Evolutionary conservation across 371 early-diverging fungal genomes (phyloP).

Genomic region (Circinella minor): DNA sequence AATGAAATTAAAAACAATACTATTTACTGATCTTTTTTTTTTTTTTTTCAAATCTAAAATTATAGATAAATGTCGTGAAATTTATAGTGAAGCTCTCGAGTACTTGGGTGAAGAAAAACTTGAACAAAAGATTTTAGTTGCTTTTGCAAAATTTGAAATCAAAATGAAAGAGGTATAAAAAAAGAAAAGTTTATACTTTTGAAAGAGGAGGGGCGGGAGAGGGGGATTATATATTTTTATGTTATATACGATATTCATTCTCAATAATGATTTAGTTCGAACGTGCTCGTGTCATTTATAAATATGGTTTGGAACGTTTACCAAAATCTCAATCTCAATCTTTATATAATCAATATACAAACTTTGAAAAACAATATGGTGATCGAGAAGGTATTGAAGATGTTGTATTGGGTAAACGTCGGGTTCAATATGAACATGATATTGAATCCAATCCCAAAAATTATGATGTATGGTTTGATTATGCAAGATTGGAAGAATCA

Average conservation of each 20-base stretch:
- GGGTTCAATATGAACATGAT: slow-evolving; percentile 90
- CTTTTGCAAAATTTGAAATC: slow-evolving; percentile 96
- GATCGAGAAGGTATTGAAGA: slow-evolving; percentile 87
- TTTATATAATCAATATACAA: slow-evolving; percentile 90
- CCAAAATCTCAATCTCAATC: slow-evolving; percentile 84
- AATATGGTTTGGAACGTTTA: slow-evolving; percentile 89
- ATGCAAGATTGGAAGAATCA: slow-evolving; percentile 86
- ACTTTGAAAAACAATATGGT: slow-evolving; percentile 97
- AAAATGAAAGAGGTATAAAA: slow-evolving; percentile 77
- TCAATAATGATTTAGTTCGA: slow-evolving; percentile 58
- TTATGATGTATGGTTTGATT: slow-evolving; percentile 97
- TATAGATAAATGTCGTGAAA: slow-evolving; percentile 81
- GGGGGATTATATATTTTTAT: too few species aligned
- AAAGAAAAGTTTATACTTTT: too few species aligned
- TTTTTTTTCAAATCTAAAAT: neutral
- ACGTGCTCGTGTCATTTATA: slow-evolving; percentile 94
- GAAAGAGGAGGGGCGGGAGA: too few species aligned
- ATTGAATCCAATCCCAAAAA: slow-evolving; percentile 81
- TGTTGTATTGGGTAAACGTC: slow-evolving; percentile 86
- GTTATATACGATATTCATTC: too few species aligned
- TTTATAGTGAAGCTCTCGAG: slow-evolving; percentile 88
- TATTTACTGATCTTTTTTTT: too few species aligned
- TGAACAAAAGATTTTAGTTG: slow-evolving; percentile 88
- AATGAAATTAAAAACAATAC: too few species aligned
- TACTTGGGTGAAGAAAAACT: slow-evolving; percentile 86